These are phyloP conservation scores for Mycena galopus DNA, from an alignment of 768 basidiomycete genomes.

Conservation along the genomic window DNA sequence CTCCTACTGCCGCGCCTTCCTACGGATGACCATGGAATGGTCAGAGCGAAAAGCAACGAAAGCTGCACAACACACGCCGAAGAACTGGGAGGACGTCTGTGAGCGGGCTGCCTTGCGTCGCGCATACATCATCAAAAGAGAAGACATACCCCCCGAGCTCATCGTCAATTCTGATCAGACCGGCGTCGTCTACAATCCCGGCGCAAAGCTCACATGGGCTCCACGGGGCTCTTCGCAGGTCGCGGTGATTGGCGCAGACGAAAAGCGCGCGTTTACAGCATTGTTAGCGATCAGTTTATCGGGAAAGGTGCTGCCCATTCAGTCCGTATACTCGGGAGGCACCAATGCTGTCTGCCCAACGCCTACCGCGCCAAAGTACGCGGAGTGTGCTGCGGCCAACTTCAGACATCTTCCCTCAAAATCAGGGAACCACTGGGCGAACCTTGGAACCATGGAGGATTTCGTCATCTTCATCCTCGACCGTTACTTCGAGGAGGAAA, in stretches of 20 bases:
- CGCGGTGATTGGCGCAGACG: not conserved
- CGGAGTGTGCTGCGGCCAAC: not conserved
- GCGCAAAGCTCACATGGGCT: not conserved
- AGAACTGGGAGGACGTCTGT: not conserved
- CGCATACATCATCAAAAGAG: not conserved
- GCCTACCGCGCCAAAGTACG: not conserved
- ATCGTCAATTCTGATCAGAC: not conserved
- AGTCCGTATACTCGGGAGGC: not conserved
- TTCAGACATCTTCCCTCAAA: not conserved
- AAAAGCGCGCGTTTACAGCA: not conserved
- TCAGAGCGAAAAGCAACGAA: not conserved
- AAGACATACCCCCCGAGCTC: not conserved
- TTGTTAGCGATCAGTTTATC: not conserved
- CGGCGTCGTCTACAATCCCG: not conserved
- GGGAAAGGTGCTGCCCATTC: not conserved
- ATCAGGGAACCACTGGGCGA: not conserved
- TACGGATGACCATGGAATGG: not conserved
- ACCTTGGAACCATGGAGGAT: not conserved
- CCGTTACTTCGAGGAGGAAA: not conserved
- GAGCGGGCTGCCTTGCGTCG: not conserved
- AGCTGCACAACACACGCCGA: not conserved
- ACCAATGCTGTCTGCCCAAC: not conserved
- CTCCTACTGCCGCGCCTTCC: not conserved
- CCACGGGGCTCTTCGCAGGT: not conserved
- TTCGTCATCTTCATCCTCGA: not conserved